Base-by-base conservation (phyloP, 495 filamentous ascomycete genomes). In the Penicillium goetzii region DNA sequence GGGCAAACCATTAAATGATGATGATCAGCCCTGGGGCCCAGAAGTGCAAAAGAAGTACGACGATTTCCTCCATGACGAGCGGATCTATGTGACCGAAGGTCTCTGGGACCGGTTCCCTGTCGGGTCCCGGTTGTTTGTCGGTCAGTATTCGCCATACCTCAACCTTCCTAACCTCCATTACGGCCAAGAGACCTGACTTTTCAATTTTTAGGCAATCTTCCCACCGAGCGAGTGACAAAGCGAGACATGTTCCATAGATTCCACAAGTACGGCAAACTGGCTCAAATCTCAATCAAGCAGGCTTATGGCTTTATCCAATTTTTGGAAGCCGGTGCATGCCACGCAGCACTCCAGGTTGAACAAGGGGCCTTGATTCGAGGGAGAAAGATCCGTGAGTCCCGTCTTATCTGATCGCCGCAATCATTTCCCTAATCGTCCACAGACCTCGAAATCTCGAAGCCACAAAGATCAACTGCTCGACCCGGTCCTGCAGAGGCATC, bases 241-340 rank as follows among this genome's bases (percentile, higher is more conserved):
- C 86, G 90, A 61, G 94, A 97, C 73, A 84, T 98, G 40, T 98
- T 96, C 70, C 89, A 94, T 62, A 82, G 92, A 17, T 99, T 99
- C 69, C 87, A 90, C 71, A 84, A 85, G 47, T 93, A 93, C 74
- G 95, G 95, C 36, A 89, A 88, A 59, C 79, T 99, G 38, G 94
- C 94, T 3, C 95, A 99, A 73, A 92, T 99, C 41, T 97, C 93
- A 2, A 91, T 99, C 70, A 98, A 98, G 71, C 92, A 93, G 73
- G 93, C 93, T 2, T 99, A 97, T 77, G 95, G 95, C 4, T 99
- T 99, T 69, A 92, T 97, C 43, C 95, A 99, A 72, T 99, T 94
- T 63, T 82, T 96, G 58, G 91, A 92, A 38, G 78, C 86, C 4
- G 78, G 78, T 14, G 88, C 92, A 66, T 95, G 92, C 65, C 80